A percentile compares a stretch with the other conserved stretches of the same genome.
Evolutionary conservation across 805 yeast species (phyloP).

Genomic region (Sugiyamaella marilandica): DNA sequence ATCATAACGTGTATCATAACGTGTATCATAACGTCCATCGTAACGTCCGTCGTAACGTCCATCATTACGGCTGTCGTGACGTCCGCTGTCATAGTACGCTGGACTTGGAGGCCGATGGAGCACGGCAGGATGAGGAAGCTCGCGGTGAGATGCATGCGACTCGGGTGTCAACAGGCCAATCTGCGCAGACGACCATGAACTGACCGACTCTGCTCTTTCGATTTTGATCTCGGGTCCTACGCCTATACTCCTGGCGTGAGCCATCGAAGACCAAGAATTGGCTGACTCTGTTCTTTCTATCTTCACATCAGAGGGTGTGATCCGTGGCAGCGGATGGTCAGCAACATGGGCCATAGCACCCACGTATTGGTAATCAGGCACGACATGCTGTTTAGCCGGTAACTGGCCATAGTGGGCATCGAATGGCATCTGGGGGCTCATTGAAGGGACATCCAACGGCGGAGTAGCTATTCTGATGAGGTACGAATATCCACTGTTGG

Average conservation of each 20-base stretch:
- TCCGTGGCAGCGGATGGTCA: too few relatives aligned
- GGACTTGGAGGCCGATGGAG: not conserved
- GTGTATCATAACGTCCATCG: too few relatives aligned
- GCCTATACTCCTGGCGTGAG: too few relatives aligned
- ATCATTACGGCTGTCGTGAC: too few relatives aligned
- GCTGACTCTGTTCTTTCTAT: constrained; percentile 6
- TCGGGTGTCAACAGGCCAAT: constrained; percentile 5
- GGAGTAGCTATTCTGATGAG: not conserved
- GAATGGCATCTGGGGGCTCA: not conserved
- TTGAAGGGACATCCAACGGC: not conserved
- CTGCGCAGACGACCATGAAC: constrained; percentile 2
- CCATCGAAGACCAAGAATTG: constrained; percentile 1
- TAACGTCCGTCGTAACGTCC: too few relatives aligned
- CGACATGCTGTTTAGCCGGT: not conserved
- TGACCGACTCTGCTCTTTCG: constrained; percentile 7
- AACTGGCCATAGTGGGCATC: not conserved
- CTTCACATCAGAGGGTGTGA: not conserved
- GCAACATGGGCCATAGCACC: too few relatives aligned
- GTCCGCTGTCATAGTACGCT: too few relatives aligned
- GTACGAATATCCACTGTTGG: not conserved
- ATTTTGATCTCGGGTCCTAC: not conserved
- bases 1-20: too few relatives aligned
- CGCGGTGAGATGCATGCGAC: not conserved
- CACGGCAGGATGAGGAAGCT: too few relatives aligned
- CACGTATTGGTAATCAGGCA: not conserved